Evolutionary conservation across 345 rosid species (phyloP).

Genomic region (Bruguiera parviflora): DNA sequence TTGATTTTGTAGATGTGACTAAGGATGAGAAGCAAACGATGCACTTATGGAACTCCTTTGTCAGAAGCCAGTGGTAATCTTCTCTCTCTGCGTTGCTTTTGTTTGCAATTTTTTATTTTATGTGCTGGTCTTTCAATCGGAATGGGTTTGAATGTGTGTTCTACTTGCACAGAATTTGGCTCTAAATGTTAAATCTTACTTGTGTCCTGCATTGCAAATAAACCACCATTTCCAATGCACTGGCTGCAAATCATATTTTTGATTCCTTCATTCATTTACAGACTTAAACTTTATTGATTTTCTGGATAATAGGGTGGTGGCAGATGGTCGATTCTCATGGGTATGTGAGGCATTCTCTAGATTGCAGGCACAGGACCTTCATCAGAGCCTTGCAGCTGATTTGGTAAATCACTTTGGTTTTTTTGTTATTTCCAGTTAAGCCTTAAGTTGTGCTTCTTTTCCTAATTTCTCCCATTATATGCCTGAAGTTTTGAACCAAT

Average conservation of each 20-base stretch:
- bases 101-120: not conserved
- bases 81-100: not conserved
- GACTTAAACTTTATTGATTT: not conserved
- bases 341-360: slow-evolving; percentile 90
- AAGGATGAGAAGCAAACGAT: slow-evolving; percentile 91
- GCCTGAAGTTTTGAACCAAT: too few relatives aligned
- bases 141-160: too few relatives aligned
- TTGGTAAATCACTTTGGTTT: too few relatives aligned
- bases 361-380: slow-evolving; percentile 26
- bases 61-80: slow-evolving; percentile 81
- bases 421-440: too few relatives aligned
- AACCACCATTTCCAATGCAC: not conserved
- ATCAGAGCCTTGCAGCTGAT: too few relatives aligned
- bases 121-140: not conserved
- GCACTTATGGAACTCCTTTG: slow-evolving; percentile 96
- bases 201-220: too few relatives aligned
- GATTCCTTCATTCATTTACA: not conserved
- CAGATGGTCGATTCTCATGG: slow-evolving; percentile 98
- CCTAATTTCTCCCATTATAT: too few relatives aligned
- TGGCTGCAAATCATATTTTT: not conserved
- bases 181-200: too few relatives aligned
- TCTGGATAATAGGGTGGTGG: slow-evolving; percentile 59
- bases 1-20: slow-evolving; percentile 95
- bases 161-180: too few relatives aligned
- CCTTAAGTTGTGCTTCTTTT: too few relatives aligned